Evolutionary conservation across 2,329 filamentous ascomycete genomes (phyloP), one percentile per base, ranked within the genome.

Genomic region (Nectriaceae sp.): DNA sequence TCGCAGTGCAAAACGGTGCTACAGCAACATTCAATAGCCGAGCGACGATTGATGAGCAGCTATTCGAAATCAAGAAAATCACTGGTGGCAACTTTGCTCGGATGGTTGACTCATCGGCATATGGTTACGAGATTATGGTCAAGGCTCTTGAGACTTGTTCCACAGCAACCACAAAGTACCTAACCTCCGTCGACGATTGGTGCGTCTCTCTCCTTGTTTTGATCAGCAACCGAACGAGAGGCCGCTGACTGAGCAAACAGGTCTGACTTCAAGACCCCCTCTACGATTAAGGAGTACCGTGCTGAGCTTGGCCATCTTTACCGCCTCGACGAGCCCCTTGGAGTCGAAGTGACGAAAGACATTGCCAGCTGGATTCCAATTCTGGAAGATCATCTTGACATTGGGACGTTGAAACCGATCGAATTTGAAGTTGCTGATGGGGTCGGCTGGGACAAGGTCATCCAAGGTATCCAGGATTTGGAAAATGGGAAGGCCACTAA

Each of bases 181-280:
- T 70, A 35, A 51, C 61, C 1, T 67, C 65, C 0, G 65, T 65
- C 2, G 66, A 71, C 50, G 65, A 65, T 42, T 69, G 65, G 70
- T 71, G 50, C 53, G 54, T 41, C 4, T 4, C n/a, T n/a, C n/a
- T 8, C 8, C 4, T 1, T 21, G 11, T 3, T 4, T 2, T 2
- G 4, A n/a, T 13, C n/a, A 3, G 36, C 4, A 36, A 4, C 2
- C 8, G n/a, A n/a, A n/a, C n/a, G n/a, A 11, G n/a, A 19, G 3
- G 6, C 18, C 2, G 19, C 40, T 45, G 16, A 41, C 5, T 1
- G 5, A 40, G 11, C 4, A 24, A 26, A 11, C 35, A 65, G 63
- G 56, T 60, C 61, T 5, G 47, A 57, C 6, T 56, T 61, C 26
- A 56, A 54, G 6, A 57, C 54, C 1, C 57, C 63, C 1, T 19